Percentiles rank a stretch among this genome's conserved stretches.
Conservation (phyloP, 2,329 filamentous ascomycete species). For the Alternaria brassicae region DNA sequence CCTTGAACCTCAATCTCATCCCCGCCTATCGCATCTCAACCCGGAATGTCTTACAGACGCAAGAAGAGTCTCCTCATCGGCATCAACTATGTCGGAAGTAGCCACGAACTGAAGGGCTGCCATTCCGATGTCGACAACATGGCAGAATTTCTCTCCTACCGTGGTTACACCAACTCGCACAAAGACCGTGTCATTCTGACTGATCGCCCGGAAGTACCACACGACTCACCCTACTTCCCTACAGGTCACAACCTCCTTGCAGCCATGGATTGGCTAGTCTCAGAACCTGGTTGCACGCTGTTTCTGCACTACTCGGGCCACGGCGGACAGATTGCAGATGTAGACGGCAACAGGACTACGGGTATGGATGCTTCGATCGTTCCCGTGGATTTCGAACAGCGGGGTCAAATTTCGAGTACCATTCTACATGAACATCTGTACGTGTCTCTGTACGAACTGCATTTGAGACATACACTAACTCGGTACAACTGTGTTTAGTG, state of each 20-base stretch:
- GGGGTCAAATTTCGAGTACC: slow-evolving; percentile 62
- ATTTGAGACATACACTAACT: too few relatives aligned
- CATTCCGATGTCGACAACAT: slow-evolving; percentile 60
- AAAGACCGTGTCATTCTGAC: slow-evolving; percentile 56
- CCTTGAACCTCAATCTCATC: neutral
- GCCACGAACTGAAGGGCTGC: slow-evolving; percentile 57
- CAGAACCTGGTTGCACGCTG: slow-evolving; percentile 58
- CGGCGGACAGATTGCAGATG: slow-evolving; percentile 61
- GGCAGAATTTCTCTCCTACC: slow-evolving; percentile 54
- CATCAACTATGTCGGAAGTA: slow-evolving; percentile 59
- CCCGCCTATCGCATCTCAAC: neutral
- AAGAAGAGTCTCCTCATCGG: slow-evolving; percentile 62
- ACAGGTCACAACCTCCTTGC: slow-evolving; percentile 57
- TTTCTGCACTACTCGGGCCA: slow-evolving; percentile 68
- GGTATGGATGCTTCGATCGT: slow-evolving; percentile 61
- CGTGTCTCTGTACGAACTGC: too few relatives aligned
- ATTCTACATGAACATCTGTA: slow-evolving; percentile 61
- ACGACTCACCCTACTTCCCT: slow-evolving; percentile 46
- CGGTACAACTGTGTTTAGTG: too few relatives aligned
- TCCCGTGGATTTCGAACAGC: slow-evolving; percentile 60
- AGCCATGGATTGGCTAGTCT: slow-evolving; percentile 66
- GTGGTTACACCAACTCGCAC: slow-evolving; percentile 53
- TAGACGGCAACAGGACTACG: slow-evolving; percentile 49
- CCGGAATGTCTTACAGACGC: slow-evolving; percentile 30
- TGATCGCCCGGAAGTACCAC: slow-evolving; percentile 47